Evolutionary conservation across 1,284 basidiomycete genomes (phyloP).

Genomic region (Rugosomyces carneus): DNA sequence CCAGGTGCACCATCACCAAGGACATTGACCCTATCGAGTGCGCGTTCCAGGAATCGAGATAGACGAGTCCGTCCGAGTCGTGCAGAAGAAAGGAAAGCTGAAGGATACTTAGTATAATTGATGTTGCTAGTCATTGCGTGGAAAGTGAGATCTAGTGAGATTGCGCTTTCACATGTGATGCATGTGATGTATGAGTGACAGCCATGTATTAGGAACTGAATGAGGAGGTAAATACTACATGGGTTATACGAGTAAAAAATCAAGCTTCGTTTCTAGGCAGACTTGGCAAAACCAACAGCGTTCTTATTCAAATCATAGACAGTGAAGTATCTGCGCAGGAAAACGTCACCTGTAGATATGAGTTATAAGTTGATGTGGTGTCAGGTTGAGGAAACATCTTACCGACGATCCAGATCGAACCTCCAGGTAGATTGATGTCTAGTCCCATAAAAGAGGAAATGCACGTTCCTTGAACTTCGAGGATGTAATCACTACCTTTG

Average conservation of each 20-base stretch:
- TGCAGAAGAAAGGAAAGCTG: conserved; percentile 17
- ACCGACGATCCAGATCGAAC: conserved; percentile 93
- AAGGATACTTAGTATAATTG: conserved; percentile 7
- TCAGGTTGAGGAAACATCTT: conserved; percentile 24
- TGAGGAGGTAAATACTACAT: not conserved
- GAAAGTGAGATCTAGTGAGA: too few species aligned
- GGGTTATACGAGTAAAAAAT: not conserved
- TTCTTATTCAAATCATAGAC: conserved; percentile 86
- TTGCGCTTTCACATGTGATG: too few species aligned
- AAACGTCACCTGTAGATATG: conserved; percentile 59
- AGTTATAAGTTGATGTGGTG: not conserved
- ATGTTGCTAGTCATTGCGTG: not conserved
- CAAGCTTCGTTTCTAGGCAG: conserved; percentile 18
- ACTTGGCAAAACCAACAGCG: conserved; percentile 81
- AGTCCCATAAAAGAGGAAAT: conserved; percentile 92
- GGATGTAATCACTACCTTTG: conserved; percentile 83
- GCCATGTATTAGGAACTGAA: too few species aligned
- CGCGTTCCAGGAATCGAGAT: conserved; percentile 17
- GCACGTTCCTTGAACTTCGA: conserved; percentile 86
- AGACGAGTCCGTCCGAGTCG: conserved; percentile 21
- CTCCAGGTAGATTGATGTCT: conserved; percentile 87
- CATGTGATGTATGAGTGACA: not conserved
- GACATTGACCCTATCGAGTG: conserved; percentile 46
- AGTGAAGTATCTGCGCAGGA: conserved; percentile 88
- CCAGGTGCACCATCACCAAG: conserved; percentile 52